Percentiles rank a stretch among this genome's conserved stretches.
phyloP scores from a whole-genome alignment of 139 green algal species.

The Chlamydomonas sphaeroides region DNA sequence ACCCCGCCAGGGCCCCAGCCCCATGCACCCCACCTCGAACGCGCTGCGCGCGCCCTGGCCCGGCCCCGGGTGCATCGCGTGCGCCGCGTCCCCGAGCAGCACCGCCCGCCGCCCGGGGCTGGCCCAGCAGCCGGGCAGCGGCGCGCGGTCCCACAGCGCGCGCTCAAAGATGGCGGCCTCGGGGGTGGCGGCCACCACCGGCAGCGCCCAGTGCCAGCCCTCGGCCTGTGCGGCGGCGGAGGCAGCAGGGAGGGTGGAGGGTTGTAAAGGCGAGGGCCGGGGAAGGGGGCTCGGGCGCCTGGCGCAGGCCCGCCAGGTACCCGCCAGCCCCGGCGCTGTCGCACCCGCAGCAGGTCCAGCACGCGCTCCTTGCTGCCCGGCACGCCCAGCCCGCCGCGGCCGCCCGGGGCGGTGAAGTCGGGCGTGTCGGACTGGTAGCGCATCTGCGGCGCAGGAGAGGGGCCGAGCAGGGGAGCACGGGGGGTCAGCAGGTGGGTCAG shows the following conservation, averaged over 20 bases:
- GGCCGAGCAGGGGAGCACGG: too few species aligned
- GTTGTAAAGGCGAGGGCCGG: background rate
- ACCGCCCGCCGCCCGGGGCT: slow-evolving; percentile 40
- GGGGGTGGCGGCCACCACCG: slow-evolving; percentile 45
- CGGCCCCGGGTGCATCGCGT: slow-evolving; percentile 61
- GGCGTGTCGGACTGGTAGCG: slow-evolving; percentile 25
- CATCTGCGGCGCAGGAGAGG: background rate
- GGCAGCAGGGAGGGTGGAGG: background rate
- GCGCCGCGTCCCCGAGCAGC: slow-evolving; percentile 62
- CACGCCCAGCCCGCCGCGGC: slow-evolving; percentile 47
- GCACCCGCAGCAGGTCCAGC: slow-evolving; percentile 31
- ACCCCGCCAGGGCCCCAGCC: background rate
- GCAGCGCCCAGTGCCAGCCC: background rate
- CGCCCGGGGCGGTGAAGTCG: slow-evolving; percentile 41
- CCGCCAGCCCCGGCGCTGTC: too few species aligned
- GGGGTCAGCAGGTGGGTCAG: too few species aligned
- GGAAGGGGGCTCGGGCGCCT: background rate
- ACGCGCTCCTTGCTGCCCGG: slow-evolving; percentile 59
- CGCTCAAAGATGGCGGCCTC: slow-evolving; percentile 65
- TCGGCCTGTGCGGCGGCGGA: background rate
- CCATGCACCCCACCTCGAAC: slow-evolving; percentile 52
- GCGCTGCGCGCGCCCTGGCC: slow-evolving; percentile 57
- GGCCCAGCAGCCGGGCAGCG: slow-evolving; percentile 25
- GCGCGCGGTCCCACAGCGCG: slow-evolving; percentile 54
- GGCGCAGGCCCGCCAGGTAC: too few species aligned